Base-by-base conservation (phyloP, 2,329 filamentous ascomycete genomes). In the Pseudogymnoascus destructans region DNA sequence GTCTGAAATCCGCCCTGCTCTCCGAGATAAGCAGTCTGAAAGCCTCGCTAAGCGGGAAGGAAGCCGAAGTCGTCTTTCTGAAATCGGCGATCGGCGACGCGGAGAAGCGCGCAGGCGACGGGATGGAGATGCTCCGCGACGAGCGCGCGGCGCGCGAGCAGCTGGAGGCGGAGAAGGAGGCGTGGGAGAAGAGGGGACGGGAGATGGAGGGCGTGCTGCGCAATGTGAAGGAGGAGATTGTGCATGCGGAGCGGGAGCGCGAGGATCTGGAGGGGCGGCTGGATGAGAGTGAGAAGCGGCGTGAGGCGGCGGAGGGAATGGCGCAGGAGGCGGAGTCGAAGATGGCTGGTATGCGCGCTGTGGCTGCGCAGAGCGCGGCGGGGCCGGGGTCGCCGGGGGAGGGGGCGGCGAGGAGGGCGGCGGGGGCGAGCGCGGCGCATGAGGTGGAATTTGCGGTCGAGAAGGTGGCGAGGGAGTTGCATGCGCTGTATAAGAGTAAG, bases 1-100 rank as follows among this genome's bases (percentile, higher is more conserved):
- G 87, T 11, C 77, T 97, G 61, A 97, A 97, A 70, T 96, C 91
- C 0, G 81, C 80, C 21, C 95, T 95, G 66, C 78, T 95, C 57
- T 95, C 91, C 0, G 89, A 97, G 69, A 95, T 98, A 60, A 95
- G 89, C 62, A 89, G 87, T n/a, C 80, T 98, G 15, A 93, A 89
- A 68, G 93, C 93, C 2, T 92, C 89, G 8, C 77, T 98, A 8
- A 91, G 85, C 66, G 93, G 93, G 55, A 95, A 93, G 67, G 92
- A 97, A 69, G 92, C 92, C 5, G 91, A 97, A 70, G 89, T 93
- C 33, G 78, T 84, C 56, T 92, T 87, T 32, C 79, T 97, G 60
- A 95, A 95, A 70, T 83, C 86, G 42, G 89, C 93, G 0, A 83
- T 97, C 27, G 82, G 82, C 5, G 91, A 97, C 71, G 92, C 93